Evolutionary conservation across 345 rosid genomes (phyloP).

Genomic region (Eucalyptus sp.): DNA sequence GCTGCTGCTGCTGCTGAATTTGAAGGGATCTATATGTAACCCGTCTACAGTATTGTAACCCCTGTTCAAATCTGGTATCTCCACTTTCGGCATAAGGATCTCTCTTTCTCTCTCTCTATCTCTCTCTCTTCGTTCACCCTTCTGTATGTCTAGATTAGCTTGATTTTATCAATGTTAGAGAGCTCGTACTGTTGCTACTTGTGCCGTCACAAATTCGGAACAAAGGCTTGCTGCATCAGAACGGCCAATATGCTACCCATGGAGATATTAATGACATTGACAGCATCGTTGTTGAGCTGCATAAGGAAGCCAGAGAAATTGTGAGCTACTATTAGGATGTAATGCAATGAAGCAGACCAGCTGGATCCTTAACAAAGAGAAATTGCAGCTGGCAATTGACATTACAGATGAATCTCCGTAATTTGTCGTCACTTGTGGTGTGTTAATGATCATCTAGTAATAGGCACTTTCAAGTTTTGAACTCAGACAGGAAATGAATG

Average conservation of each 20-base stretch:
- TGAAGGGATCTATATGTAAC: neutral
- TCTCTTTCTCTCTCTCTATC: neutral
- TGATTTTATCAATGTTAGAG: neutral
- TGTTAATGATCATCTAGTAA: neutral
- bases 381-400: neutral
- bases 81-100: neutral
- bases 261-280: constrained; percentile 82
- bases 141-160: neutral
- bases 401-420: neutral
- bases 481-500: neutral
- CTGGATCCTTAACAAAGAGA: neutral
- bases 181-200: neutral
- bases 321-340: neutral
- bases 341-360: neutral
- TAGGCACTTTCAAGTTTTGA: neutral
- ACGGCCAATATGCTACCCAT: constrained; percentile 81
- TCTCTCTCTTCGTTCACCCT: neutral
- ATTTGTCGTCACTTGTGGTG: neutral
- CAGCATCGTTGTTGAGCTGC: constrained; percentile 94
- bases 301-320: neutral
- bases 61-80: neutral
- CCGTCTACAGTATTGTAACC: neutral
- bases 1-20: neutral
- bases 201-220: constrained; percentile 10
- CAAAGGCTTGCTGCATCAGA: constrained; percentile 51